phyloP scores from a whole-genome alignment of 2,329 filamentous ascomycete species.

The Diaporthe sp. region DNA sequence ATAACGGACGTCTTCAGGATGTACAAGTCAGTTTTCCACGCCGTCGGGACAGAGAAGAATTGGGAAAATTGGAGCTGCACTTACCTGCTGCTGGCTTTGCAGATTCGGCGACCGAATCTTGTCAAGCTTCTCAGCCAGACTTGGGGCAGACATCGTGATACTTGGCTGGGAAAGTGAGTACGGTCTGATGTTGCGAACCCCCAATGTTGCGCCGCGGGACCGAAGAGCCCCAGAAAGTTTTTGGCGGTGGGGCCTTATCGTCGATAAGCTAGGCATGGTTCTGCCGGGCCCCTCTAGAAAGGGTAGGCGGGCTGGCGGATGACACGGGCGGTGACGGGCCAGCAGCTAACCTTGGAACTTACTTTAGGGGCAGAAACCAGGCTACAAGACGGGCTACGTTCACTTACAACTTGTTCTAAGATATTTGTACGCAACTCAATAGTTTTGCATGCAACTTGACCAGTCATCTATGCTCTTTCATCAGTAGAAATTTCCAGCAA shows the following conservation, averaged over 20 bases:
- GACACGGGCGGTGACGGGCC: background rate
- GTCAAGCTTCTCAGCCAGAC: constrained; percentile 89
- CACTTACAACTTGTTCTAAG: background rate
- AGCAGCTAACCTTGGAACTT: background rate
- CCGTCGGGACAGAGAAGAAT: constrained; percentile 34
- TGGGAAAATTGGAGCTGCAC: constrained; percentile 44
- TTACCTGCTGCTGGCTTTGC: constrained; percentile 92
- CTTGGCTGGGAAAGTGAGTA: constrained; percentile 1
- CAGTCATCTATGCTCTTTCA: background rate
- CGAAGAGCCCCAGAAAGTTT: constrained; percentile 34
- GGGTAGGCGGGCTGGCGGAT: constrained; percentile 4
- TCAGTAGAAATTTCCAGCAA: no score
- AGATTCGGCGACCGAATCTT: constrained; percentile 98
- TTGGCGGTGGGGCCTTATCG: constrained; percentile 38
- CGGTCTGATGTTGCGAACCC: background rate
- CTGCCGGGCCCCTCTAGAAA: constrained; percentile 3
- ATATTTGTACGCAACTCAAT: background rate
- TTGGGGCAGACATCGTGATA: constrained; percentile 61
- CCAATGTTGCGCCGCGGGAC: constrained; percentile 11
- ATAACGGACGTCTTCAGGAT: constrained; percentile 80
- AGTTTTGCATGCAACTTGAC: background rate
- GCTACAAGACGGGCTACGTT: background rate
- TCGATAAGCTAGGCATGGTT: constrained; percentile 31
- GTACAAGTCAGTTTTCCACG: constrained; percentile 42
- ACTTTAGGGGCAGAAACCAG: background rate